Evolutionary conservation across 441 rosid genomes (phyloP).

Genomic region (Croton setiger): DNA sequence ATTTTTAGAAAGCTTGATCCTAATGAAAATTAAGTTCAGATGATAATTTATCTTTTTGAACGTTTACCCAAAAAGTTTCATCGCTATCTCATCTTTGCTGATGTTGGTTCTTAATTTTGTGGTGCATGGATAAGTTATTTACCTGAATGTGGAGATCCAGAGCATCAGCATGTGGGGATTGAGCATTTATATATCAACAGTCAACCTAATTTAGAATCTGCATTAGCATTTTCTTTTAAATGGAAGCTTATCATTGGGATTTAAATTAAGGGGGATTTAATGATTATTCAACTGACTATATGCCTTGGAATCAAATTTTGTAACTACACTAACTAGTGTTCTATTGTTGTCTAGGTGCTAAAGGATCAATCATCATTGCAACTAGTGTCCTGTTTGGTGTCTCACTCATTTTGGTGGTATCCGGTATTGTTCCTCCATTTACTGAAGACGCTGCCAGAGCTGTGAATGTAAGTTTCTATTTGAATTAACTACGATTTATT

Average conservation of each 20-base stretch:
- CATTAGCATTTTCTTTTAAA: background rate
- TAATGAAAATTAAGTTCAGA: background rate
- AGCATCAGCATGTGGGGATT: background rate
- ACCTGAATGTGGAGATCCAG: background rate
- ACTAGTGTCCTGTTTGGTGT: constrained; percentile 46
- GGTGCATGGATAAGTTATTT: background rate
- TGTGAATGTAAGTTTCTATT: constrained; percentile 61
- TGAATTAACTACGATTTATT: constrained; percentile 1
- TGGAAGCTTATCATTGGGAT: background rate
- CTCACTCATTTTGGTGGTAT: constrained; percentile 50
- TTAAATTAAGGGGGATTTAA: background rate
- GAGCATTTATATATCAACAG: background rate
- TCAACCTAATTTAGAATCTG: background rate
- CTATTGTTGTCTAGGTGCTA: constrained; percentile 58
- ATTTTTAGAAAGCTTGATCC: background rate
- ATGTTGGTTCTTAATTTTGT: background rate
- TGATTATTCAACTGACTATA: background rate
- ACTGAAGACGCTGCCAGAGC: constrained; percentile 82
- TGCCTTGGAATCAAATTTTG: constrained; percentile 1
- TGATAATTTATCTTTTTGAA: background rate
- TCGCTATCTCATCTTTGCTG: background rate
- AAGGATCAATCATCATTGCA: constrained; percentile 47
- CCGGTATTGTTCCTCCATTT: constrained; percentile 71
- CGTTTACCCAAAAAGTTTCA: background rate
- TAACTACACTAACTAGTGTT: constrained; percentile 13